Evolutionary conservation across 2,329 filamentous ascomycete genomes (phyloP), one percentile per base, ranked within the genome.

Genomic region (Sporothrix protearum): DNA sequence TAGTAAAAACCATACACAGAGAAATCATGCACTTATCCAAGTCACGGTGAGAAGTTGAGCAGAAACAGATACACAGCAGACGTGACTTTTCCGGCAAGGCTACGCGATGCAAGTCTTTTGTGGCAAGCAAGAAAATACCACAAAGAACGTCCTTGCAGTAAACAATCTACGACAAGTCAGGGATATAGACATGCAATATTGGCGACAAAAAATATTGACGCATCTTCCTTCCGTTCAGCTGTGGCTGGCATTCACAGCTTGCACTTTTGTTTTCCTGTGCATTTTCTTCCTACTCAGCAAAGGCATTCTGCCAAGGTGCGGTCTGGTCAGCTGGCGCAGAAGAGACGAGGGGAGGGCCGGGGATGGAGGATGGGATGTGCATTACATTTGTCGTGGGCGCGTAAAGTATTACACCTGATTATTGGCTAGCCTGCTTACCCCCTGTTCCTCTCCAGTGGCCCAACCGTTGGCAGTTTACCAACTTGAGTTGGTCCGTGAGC

Each of bases 351-450:
- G 42, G 55, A 33, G 25, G 6, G 9, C 49, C 5, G 47, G 22
- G 7, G 51, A 55, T 55, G 51, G 49, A 19, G 10, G n/a, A 42
- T 25, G n/a, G 64, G 64, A 22, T 67, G 64, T 8, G 64, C 64
- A 67, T 67, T 25, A 28, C 64, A 51, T 67, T 67, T 33, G 47
- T 55, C 49, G 55, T 33, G 49, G 68, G 68, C 68, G 68, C 68
- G 36, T 70, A 70, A 49, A 70, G 51, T 30, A 9, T 16, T 30
- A 70, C 55, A 70, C 68, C 68, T 70, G 33, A 70, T 70, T 70
- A 70, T 70, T 70, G 53, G 68, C 68, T 55, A 28, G 10, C 22
- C 19, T 33, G 28, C 14, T 2, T 45, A 4, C 42, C n/a, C n/a
- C n/a, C n/a, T n/a, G n/a, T 51, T 49, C 45, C 64, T 53, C 64